A percentile compares a stretch with the other conserved stretches of the same genome.
phyloP scores from a whole-genome alignment of 1,284 basidiomycete species.

The Microbotryomycetes sp. region DNA sequence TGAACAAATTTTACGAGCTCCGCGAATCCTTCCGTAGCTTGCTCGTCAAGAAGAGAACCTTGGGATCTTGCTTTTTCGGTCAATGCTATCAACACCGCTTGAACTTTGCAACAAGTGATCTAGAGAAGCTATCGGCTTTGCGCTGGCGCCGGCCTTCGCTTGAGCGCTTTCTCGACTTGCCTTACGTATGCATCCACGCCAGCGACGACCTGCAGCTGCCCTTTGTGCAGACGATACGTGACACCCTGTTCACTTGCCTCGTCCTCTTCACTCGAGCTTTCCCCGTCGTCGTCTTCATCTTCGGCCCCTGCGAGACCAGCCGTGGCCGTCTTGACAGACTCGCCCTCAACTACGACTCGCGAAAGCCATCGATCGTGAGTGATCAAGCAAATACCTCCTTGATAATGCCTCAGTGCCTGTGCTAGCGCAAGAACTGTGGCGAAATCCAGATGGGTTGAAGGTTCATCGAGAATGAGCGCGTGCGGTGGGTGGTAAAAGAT shows the following conservation, averaged over 20 bases:
- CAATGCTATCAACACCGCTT: too few relatives aligned
- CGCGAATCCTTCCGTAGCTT: too few relatives aligned
- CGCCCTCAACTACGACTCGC: constrained; percentile 43
- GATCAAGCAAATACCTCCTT: constrained; percentile 56
- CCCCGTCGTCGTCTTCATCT: constrained; percentile 32
- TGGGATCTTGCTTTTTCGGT: too few relatives aligned
- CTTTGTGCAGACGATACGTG: constrained; percentile 46
- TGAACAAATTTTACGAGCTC: too few relatives aligned
- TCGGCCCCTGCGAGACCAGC: constrained; percentile 33
- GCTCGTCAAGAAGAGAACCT: too few relatives aligned
- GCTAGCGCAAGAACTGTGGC: constrained; percentile 57
- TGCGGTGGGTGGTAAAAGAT: constrained; percentile 49
- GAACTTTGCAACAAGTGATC: too few relatives aligned
- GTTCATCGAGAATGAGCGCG: constrained; percentile 57
- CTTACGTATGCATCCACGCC: constrained; percentile 29
- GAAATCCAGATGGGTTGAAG: constrained; percentile 63
- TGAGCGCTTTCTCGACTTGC: neutral
- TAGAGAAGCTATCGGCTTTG: too few relatives aligned
- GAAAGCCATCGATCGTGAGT: constrained; percentile 56
- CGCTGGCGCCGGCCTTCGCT: too few relatives aligned
- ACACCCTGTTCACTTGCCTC: constrained; percentile 39
- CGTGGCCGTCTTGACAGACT: constrained; percentile 32
- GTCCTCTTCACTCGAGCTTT: constrained; percentile 5
- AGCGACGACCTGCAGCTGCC: constrained; percentile 43
- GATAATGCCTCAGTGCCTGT: constrained; percentile 50